These are phyloP conservation scores for Pleurotus salmoneostramineus DNA, from an alignment of 768 basidiomycete species.

Conservation along the genomic window DNA sequence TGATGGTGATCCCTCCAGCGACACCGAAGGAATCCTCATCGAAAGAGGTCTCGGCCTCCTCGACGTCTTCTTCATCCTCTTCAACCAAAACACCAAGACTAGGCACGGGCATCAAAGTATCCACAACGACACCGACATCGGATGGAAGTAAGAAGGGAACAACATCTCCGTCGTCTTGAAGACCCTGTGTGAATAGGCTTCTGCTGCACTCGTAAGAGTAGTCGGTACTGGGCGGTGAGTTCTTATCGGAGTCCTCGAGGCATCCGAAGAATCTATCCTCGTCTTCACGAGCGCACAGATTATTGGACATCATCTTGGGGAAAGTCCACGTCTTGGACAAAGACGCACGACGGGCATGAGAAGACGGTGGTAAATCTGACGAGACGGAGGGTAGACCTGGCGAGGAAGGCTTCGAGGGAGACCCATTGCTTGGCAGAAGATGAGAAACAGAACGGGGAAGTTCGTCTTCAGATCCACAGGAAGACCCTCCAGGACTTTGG, in stretches of 20 bases:
- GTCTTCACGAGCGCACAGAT: conserved; percentile 32
- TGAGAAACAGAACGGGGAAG: conserved; percentile 26
- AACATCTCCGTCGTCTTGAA: conserved; percentile 45
- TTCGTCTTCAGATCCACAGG: conserved; percentile 52
- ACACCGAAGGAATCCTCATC: conserved; percentile 57
- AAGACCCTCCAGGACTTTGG: conserved; percentile 40
- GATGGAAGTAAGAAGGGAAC: conserved; percentile 40
- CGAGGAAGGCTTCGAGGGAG: conserved; percentile 8
- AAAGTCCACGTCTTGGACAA: conserved; percentile 74
- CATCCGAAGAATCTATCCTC: conserved; percentile 80
- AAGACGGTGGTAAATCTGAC: background rate
- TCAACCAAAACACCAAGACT: conserved; percentile 20
- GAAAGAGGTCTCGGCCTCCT: conserved; percentile 23
- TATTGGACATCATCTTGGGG: conserved; percentile 29
- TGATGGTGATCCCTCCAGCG: conserved; percentile 71
- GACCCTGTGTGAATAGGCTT: conserved; percentile 50
- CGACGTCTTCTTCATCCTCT: conserved; percentile 24
- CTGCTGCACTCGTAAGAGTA: conserved; percentile 53
- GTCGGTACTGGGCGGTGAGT: conserved; percentile 39
- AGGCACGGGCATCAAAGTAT: background rate
- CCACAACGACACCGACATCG: conserved; percentile 28
- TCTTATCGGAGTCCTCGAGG: conserved; percentile 38
- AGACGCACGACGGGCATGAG: conserved; percentile 29
- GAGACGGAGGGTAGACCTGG: background rate
- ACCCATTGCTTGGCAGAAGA: conserved; percentile 18